Base-by-base conservation (phyloP, 805 yeast genomes). In the Candida caryicola region DNA sequence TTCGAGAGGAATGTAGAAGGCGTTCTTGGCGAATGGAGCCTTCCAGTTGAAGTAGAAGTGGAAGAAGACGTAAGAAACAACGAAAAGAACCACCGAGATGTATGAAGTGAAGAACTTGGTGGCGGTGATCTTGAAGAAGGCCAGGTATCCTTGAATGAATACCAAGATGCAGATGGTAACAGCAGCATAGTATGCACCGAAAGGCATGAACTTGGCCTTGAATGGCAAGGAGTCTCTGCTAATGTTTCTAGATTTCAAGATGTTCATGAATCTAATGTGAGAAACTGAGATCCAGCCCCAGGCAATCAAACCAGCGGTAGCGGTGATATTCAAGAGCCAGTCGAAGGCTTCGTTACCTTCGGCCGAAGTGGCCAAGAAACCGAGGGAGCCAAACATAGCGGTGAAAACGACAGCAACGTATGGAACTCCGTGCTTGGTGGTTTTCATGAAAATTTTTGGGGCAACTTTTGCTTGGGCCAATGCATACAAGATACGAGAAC, bases 291-390 rank as follows among this genome's bases (percentile, higher is more conserved):
- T 82, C 56, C 78, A 74, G 34, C 79, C 73, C 90, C 90, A 82
- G 13, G 85, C 73, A 49, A 82, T 79, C 47, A 83, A 71, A 42
- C 90, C 90, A 8, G 89, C 81, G 34, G 82, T 82, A 19, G 85
- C 85, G n/a, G 86, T 76, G 50, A 84, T 82, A 58, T 82, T 82
- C 48, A 82, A 63, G 42, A 84, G 68, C 90, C 90, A 84, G 53
- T 74, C 65, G 64, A 84, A 84, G 21, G 81, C 89, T 3, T 73
- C 69, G 29, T 57, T 54, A 40, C 84, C 84, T 40, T 73, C 65
- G 15, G 64, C 57, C 4, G 82, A 71, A 29, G 64, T 64, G 14
- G 77, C 77, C 62, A 84, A 61, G 65, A 74, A 82, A 2, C 81
- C 87, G 40, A 84, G 61, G 17, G 77, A 65, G 33, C 90, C 91